Evolutionary conservation across 768 basidiomycete genomes (phyloP).

Genomic region (Cubamyces lactineus): DNA sequence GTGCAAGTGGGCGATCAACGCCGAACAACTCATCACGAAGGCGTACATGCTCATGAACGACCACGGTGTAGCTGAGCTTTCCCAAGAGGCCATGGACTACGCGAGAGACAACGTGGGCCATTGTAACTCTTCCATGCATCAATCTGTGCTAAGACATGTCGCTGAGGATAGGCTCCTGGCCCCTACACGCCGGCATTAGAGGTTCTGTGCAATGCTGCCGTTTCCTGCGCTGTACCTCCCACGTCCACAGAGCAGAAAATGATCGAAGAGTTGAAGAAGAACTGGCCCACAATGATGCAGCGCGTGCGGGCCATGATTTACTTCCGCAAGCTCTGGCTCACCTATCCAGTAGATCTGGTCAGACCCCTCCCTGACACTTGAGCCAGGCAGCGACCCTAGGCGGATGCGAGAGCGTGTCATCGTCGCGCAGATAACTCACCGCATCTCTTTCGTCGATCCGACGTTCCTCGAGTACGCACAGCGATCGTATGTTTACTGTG

Average conservation of each 20-base stretch:
- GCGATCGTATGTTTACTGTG: neutral
- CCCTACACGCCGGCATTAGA: slow-evolving; percentile 1
- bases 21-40: neutral
- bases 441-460: slow-evolving; percentile 12
- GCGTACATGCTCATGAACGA: neutral
- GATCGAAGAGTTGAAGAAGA: slow-evolving; percentile 13
- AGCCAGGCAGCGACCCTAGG: neutral
- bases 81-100: neutral
- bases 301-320: neutral
- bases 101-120: neutral
- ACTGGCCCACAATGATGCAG: slow-evolving; percentile 17
- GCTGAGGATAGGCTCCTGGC: neutral
- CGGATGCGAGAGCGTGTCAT: slow-evolving; percentile 8
- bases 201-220: slow-evolving; percentile 1
- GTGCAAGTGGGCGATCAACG: slow-evolving; percentile 8
- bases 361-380: slow-evolving; percentile 2
- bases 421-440: slow-evolving; percentile 5
- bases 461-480: slow-evolving; percentile 17
- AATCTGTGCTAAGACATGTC: neutral
- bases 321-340: neutral
- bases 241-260: slow-evolving; percentile 10
- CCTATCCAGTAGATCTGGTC: slow-evolving; percentile 7
- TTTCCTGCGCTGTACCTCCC: neutral
- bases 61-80: neutral
- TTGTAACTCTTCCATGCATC: neutral